Conservation (phyloP, 192 early-diverging fungal genomes). For the Chytriomyces sp. region DNA sequence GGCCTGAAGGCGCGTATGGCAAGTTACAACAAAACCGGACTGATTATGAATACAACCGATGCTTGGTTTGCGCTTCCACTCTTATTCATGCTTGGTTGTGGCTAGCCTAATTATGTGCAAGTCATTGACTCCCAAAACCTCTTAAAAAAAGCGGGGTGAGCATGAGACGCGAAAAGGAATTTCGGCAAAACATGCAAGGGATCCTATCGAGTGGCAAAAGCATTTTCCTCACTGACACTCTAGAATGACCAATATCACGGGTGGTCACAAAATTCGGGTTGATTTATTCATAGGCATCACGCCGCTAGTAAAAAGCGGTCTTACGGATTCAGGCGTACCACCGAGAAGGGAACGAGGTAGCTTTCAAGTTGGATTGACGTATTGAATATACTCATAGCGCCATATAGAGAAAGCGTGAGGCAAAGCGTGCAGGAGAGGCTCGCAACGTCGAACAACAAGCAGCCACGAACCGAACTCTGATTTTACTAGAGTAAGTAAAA, state of each 20-base stretch:
- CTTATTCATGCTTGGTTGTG: neutral
- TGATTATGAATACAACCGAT: slow-evolving; percentile 48
- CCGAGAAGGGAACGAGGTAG: slow-evolving; percentile 48
- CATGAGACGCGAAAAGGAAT: slow-evolving; percentile 28
- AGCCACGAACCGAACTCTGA: slow-evolving; percentile 42
- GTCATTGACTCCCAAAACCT: slow-evolving; percentile 25
- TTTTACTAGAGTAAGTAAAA: slow-evolving; percentile 49
- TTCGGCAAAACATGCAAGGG: slow-evolving; percentile 46
- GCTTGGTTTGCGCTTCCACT: slow-evolving; percentile 33
- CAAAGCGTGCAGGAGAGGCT: slow-evolving; percentile 35
- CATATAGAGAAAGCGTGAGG: slow-evolving; percentile 28
- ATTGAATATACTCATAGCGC: neutral
- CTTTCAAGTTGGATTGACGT: neutral
- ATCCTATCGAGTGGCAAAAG: slow-evolving; percentile 49
- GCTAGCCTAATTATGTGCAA: neutral
- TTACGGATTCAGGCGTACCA: slow-evolving; percentile 49
- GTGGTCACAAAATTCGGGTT: slow-evolving; percentile 58
- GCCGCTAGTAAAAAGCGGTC: slow-evolving; percentile 45
- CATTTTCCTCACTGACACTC: slow-evolving; percentile 52
- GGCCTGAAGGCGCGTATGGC: slow-evolving; percentile 36
- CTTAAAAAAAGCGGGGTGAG: slow-evolving; percentile 40
- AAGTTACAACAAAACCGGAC: slow-evolving; percentile 31
- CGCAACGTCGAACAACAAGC: slow-evolving; percentile 41
- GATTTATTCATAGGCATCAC: slow-evolving; percentile 65
- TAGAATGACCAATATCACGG: slow-evolving; percentile 54